These are phyloP conservation scores for Ophiostoma ulmi DNA, from an alignment of 2,329 filamentous ascomycete genomes.

Conservation along the genomic window DNA sequence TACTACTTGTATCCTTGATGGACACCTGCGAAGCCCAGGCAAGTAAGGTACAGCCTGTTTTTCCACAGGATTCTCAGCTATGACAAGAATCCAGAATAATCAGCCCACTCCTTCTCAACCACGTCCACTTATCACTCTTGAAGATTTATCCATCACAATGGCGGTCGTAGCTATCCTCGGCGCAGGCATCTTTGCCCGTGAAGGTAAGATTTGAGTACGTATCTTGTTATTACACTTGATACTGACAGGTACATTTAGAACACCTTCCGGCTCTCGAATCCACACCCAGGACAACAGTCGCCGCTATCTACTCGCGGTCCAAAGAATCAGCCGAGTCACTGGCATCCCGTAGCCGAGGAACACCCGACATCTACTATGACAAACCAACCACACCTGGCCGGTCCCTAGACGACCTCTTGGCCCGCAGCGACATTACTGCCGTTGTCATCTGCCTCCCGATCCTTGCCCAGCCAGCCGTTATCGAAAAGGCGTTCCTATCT, in stretches of 20 bases:
- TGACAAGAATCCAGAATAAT: not conserved
- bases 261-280: not conserved
- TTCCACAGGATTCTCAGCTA: not conserved
- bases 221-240: not conserved
- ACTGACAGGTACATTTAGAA: not conserved
- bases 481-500: not conserved
- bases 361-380: not conserved
- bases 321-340: not conserved
- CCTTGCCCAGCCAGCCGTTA: not conserved
- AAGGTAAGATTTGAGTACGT: not conserved
- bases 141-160: not conserved
- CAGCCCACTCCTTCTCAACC: not conserved
- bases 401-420: not conserved
- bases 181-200: not conserved
- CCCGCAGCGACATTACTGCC: not conserved
- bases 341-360: not conserved
- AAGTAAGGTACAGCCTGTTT: not conserved
- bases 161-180: not conserved
- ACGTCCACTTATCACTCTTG: not conserved
- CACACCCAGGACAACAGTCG: not conserved
- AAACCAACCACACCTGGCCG: not conserved
- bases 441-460: not conserved
- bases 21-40: not conserved
- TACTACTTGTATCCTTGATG: not conserved
- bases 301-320: not conserved